Base-by-base conservation (phyloP, 1,284 basidiomycete genomes). In the Dichomitus squalens region DNA sequence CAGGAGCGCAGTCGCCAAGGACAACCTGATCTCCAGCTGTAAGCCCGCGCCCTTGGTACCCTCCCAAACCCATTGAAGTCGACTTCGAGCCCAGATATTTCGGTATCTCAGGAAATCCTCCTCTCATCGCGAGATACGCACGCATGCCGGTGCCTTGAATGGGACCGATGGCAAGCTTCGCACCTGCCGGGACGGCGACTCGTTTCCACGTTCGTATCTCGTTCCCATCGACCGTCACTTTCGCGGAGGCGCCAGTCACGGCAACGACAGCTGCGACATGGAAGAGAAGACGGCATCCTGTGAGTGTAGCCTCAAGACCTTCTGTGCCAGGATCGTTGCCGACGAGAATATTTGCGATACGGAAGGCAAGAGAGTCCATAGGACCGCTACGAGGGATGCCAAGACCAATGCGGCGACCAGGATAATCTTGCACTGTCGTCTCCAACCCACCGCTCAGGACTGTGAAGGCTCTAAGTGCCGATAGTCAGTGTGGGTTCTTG, bases 331-430 rank as follows among this genome's bases (percentile, higher is more conserved):
- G 64, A 0, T 72, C 61, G 66, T 91, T 92, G 7, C 83, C 84
- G 8, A 82, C 84, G 12, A 92, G 73, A 34, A 83, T 60, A 64
- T 90, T 90, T 11, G 83, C 88, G 0, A 78, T 73, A 39, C 79
- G 73, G 66, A 88, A 84, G 0, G 87, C 82, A 7, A 85, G 70
- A 9, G 75, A 65, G 67, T 92, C 89, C 80, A 87, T 85, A 0
- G 87, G 83, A 0, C 89, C 89, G 56, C 83, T 82, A n/a, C 75
- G 78, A 0, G 89, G 89, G 8, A 90, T 79, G 12, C 89, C 88
- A 40, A 82, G 73, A 0, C 84, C 82, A 1, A 82, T 74, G 0
- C 68, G 71, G 14, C 89, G 77, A 1, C 84, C 84, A 2, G 87
- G 86, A 20, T 84, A 76, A 65, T 89, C 86, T 66, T 91, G 89